Base-by-base conservation (phyloP, 2,329 filamentous ascomycete species). In the Huntiella moniliformis region DNA sequence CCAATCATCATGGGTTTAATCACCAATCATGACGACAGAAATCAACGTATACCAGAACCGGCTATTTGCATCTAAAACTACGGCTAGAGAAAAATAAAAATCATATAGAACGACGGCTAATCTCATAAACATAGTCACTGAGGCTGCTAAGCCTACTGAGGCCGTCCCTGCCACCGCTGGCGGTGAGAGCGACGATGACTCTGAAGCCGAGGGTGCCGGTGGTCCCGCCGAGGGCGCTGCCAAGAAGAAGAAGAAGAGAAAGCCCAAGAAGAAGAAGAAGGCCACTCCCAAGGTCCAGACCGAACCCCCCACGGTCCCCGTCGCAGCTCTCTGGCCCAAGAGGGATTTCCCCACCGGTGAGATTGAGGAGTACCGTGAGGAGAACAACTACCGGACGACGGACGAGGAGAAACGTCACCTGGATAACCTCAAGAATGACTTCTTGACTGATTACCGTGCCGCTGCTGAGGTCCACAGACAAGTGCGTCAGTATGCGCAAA, bases 371-470 rank as follows among this genome's bases (percentile, higher is more conserved):
- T 92, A 92, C 62, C 62, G 67, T 51, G 69, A 84, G 56, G 82
- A 88, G 54, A 91, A 91, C 59, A 61, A 70, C 36, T 83, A 77
- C 60, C 76, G 85, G 48, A 91, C 81, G 3, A 92, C 84, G 10
- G 77, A 69, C 60, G 84, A 88, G 61, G 85, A 92, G 67, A 86
- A 87, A 65, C 74, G 83, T 45, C 76, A 88, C 56, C 68, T 87
- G 45, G 82, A 87, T 60, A 81, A 81, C 44, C 41, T 85, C 66
- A 80, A 85, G 60, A 77, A 74, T 54, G 77, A 83, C 53, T 83
- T 81, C 63, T 63, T 86, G 41, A 69, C 70, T 46, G 81, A 86
- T 54, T 86, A 85, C 58, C 75, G 82, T 51, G 71, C 83, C 50
- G 81, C 72, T 42, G 79, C 82, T 11, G 82, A 87, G 60, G 73